Evolutionary conservation across 306 rosid species (phyloP).

Genomic region (Vigna radiata): DNA sequence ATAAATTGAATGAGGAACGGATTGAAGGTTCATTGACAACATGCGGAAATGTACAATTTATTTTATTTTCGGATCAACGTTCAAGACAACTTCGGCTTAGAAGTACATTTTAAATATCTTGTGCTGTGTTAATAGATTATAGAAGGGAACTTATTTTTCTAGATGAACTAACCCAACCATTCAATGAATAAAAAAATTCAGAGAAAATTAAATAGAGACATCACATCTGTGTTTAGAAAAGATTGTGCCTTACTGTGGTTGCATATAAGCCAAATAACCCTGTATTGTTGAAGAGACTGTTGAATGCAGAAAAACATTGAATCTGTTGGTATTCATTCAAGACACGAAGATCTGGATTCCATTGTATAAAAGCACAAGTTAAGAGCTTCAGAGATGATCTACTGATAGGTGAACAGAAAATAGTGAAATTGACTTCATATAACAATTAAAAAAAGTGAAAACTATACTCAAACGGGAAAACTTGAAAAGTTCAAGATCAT

Average conservation of each 20-base stretch:
- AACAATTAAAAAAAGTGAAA: background rate
- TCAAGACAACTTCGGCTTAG: background rate
- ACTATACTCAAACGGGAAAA: background rate
- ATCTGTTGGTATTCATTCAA: slow-evolving; percentile 78
- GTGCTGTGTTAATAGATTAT: background rate
- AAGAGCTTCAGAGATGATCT: slow-evolving; percentile 10
- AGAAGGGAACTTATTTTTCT: background rate
- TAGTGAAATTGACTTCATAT: slow-evolving; percentile 33
- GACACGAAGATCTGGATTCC: slow-evolving; percentile 78
- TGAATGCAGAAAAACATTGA: slow-evolving; percentile 83
- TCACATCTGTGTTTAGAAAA: background rate
- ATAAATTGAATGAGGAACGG: background rate
- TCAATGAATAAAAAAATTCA: background rate
- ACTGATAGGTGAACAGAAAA: slow-evolving; percentile 6
- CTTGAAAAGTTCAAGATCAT: background rate
- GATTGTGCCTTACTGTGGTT: slow-evolving; percentile 68
- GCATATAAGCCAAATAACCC: slow-evolving; percentile 84
- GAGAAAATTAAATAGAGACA: background rate
- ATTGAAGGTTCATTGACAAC: background rate
- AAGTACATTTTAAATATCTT: slow-evolving; percentile 23
- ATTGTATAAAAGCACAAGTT: slow-evolving; percentile 22
- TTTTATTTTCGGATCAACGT: background rate
- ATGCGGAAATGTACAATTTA: slow-evolving; percentile 1
- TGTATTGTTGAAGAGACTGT: slow-evolving; percentile 83
- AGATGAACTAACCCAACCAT: background rate